Evolutionary conservation across 2,329 filamentous ascomycete species (phyloP).

Genomic region (Metarhizium robertsii): DNA sequence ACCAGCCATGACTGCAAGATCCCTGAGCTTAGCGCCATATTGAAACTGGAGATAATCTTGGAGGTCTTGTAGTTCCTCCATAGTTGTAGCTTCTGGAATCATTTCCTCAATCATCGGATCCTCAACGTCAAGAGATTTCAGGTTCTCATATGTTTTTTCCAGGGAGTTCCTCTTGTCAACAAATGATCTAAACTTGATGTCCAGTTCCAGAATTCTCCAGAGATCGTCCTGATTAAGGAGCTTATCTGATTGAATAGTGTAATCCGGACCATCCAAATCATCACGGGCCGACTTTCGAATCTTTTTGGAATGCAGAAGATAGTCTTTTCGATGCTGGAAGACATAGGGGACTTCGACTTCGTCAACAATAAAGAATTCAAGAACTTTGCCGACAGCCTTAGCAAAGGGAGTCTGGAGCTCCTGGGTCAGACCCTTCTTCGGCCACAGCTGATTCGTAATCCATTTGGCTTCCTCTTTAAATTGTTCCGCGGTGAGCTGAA

Average conservation of each 20-base stretch:
- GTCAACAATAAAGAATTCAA: conserved; percentile 91
- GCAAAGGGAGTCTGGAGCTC: conserved; percentile 77
- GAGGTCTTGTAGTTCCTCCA: conserved; percentile 93
- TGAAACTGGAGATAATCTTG: conserved; percentile 96
- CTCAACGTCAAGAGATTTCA: conserved; percentile 54
- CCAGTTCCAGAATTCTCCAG: conserved; percentile 90
- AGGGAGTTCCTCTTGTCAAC: conserved; percentile 86
- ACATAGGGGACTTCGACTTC: conserved; percentile 96
- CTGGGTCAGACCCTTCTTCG: conserved; percentile 66
- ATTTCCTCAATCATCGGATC: conserved; percentile 76
- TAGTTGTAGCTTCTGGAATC: conserved; percentile 68
- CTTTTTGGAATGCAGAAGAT: conserved; percentile 82
- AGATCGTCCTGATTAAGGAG: conserved; percentile 86
- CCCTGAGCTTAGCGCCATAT: conserved; percentile 75
- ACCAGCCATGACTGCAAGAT: conserved; percentile 56
- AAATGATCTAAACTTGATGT: conserved; percentile 89
- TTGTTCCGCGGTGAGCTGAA: conserved; percentile 73
- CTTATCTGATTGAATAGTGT: conserved; percentile 72
- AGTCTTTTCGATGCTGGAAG: conserved; percentile 96
- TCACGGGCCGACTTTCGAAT: conserved; percentile 50
- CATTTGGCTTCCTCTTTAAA: conserved; percentile 84
- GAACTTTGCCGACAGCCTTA: conserved; percentile 79
- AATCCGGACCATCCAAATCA: conserved; percentile 63
- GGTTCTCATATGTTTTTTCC: conserved; percentile 65
- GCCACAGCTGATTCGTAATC: conserved; percentile 85